Evolutionary conservation across 208 protist species (phyloP), one percentile per base, ranked within the genome.

Genomic region (Herpetomonas muscarum): DNA sequence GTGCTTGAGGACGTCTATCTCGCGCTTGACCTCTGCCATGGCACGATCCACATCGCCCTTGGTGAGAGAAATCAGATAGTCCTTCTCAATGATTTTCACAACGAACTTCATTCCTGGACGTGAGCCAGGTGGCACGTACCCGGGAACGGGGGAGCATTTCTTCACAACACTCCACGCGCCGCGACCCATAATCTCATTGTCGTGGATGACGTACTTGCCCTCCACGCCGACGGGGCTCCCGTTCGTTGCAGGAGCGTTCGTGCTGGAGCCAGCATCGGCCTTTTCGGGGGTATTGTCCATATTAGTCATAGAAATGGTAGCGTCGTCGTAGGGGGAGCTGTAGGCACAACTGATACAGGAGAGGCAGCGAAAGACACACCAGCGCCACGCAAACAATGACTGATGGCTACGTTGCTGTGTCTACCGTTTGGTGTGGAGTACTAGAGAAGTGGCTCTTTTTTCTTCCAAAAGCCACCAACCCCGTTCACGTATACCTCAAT

Each of bases 151-250:
- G 2, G 76, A 76, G 65, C 85, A 92, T 46, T 79, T 74, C 73
- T 94, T 93, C 56, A 94, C 90, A 34, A 91, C 86, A 55, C 85
- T 93, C 81, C 86, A 93, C 24, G 90, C 90, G 0, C 90, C 90
- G 29, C 83, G 77, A 3, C 90, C 90, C 30, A 93, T 83, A 24
- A 96, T 74, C 36, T 76, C 80, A 41, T 77, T 70, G 42, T 93
- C 81, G 44, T 83, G 61, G 55, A 94, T 91, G 26, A 64, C 47
- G 66, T 94, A 94, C 66, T 91, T 94, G 3, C 74, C 74, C 48
- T 89, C 87, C 26, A 90, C 70, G 30, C 56, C 53, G 1, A 24
- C 41, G 32, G 44, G 45, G 19, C 22, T 49, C 45, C 24, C 45
- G 42, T 46, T 46, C 34, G 9, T n/a, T n/a, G n/a, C n/a, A n/a